Evolutionary conservation across 306 rosid genomes (phyloP).

Genomic region (Lithocarpus polystachyus): DNA sequence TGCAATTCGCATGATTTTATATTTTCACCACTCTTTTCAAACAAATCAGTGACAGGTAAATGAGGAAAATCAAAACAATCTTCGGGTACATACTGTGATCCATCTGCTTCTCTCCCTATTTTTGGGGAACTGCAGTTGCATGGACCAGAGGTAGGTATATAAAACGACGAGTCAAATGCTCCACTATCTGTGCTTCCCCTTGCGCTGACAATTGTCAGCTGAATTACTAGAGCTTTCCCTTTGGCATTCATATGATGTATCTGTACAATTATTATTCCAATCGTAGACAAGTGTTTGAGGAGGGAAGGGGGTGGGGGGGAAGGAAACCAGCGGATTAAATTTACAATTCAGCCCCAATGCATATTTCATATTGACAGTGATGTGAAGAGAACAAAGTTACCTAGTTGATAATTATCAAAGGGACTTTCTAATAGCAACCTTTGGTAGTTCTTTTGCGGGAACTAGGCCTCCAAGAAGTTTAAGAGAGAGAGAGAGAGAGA

Average conservation of each 20-base stretch:
- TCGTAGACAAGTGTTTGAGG: not conserved
- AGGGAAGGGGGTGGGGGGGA: no score
- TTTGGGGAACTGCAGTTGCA: constrained; percentile 43
- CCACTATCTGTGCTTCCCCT: constrained; percentile 57
- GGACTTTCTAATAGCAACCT: no score
- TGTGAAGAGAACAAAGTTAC: not conserved
- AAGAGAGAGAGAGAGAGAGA: no score
- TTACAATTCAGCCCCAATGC: not conserved
- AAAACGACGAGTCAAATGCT: constrained; percentile 38
- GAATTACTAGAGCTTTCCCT: constrained; percentile 53
- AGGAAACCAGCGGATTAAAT: not conserved
- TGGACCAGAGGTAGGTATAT: constrained; percentile 34
- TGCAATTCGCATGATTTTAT: constrained; percentile 30
- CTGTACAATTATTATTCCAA: constrained; percentile 46
- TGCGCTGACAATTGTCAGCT: constrained; percentile 46
- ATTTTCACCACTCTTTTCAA: constrained; percentile 47
- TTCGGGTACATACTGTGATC: constrained; percentile 39
- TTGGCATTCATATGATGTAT: constrained; percentile 38
- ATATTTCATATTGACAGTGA: not conserved
- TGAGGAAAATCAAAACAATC: constrained; percentile 64
- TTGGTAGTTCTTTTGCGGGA: no score
- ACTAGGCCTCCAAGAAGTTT: no score
- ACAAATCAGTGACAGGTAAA: constrained; percentile 60
- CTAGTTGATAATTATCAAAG: not conserved
- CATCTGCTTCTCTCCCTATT: constrained; percentile 48